Conservation (phyloP, 2,329 filamentous ascomycete species). For the Colletotrichum tamarilloi region DNA sequence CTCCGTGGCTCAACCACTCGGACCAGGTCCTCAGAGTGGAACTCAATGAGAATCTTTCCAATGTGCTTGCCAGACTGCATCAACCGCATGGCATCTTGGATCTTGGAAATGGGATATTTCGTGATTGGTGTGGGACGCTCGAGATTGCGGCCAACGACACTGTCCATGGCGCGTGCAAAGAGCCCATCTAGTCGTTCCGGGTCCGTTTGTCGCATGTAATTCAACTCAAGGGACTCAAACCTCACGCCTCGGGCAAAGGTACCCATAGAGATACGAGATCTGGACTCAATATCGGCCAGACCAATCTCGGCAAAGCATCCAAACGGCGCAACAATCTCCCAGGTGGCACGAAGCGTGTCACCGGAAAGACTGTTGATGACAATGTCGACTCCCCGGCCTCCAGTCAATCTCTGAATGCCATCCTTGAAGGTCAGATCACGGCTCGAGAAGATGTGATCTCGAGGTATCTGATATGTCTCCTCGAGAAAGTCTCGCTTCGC, state of each 20-base stretch:
- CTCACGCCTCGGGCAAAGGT: constrained; percentile 8
- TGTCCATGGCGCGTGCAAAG: not conserved
- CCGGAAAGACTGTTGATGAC: constrained; percentile 44
- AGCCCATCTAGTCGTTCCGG: constrained; percentile 20
- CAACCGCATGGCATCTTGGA: constrained; percentile 53
- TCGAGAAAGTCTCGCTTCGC: constrained; percentile 52
- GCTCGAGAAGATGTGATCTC: constrained; percentile 46
- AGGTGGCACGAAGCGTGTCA: constrained; percentile 40
- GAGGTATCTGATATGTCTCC: constrained; percentile 49
- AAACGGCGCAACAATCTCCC: constrained; percentile 43
- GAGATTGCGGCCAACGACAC: not conserved
- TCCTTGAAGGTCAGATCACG: constrained; percentile 40
- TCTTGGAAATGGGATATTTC: constrained; percentile 40
- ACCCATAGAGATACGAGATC: not conserved
- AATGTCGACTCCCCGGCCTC: constrained; percentile 42
- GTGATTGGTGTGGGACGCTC: constrained; percentile 38
- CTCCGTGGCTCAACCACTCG: not conserved
- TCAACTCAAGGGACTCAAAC: constrained; percentile 24
- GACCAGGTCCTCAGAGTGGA: constrained; percentile 24
- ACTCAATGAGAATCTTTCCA: constrained; percentile 54
- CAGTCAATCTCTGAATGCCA: constrained; percentile 42
- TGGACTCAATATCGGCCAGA: not conserved
- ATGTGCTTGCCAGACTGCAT: constrained; percentile 57
- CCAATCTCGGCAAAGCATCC: constrained; percentile 45
- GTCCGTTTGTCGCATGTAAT: constrained; percentile 13